phyloP scores from a whole-genome alignment of 2,329 filamentous ascomycete species.

The Fusarium albosuccineum region DNA sequence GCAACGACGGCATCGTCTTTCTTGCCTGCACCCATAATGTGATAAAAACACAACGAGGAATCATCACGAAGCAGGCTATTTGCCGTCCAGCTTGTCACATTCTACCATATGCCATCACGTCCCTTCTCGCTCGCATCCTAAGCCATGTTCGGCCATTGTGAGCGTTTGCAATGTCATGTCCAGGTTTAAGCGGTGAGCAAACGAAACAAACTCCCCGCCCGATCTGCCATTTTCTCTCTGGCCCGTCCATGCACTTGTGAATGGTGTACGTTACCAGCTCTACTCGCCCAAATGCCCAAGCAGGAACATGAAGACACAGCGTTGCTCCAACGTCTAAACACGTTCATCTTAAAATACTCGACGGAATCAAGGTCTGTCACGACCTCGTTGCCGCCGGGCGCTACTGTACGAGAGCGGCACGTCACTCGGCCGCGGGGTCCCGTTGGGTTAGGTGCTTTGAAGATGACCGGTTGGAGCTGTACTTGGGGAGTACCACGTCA shows the following conservation, averaged over 20 bases:
- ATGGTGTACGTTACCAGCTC: not conserved
- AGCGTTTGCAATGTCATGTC: conserved; percentile 7
- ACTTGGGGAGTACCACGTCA: conserved; percentile 12
- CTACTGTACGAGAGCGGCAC: conserved; percentile 44
- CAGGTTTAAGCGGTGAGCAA: conserved; percentile 30
- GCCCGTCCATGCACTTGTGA: conserved; percentile 4
- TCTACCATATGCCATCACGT: not conserved
- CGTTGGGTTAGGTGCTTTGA: conserved; percentile 24
- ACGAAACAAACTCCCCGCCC: conserved; percentile 15
- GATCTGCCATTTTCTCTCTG: conserved; percentile 12
- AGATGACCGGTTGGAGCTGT: conserved; percentile 14
- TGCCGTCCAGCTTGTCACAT: not conserved
- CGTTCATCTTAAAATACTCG: not conserved
- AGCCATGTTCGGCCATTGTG: conserved; percentile 5
- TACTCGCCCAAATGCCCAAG: no score
- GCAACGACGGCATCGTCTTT: not conserved
- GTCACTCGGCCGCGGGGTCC: conserved; percentile 40
- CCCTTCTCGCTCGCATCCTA: conserved; percentile 4
- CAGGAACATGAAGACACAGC: no score
- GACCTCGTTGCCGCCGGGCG: conserved; percentile 35
- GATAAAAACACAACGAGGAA: not conserved
- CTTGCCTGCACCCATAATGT: not conserved
- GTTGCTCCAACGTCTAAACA: not conserved
- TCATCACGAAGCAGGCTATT: not conserved
- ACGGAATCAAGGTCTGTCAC: conserved; percentile 7